Evolutionary conservation across 2,329 filamentous ascomycete genomes (phyloP).

Genomic region (Colletotrichum salicis): DNA sequence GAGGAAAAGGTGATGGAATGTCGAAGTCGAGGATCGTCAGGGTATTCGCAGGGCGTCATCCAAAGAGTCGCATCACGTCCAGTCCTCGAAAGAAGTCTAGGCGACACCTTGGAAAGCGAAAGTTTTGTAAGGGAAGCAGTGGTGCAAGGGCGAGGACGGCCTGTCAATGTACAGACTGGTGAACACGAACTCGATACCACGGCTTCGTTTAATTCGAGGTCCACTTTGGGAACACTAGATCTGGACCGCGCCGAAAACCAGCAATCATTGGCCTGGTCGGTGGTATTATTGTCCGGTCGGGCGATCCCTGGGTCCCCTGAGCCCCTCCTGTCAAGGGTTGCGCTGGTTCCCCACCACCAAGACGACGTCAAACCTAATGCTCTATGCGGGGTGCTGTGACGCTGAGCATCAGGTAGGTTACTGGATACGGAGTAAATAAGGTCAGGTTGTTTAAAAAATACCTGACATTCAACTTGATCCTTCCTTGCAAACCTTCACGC

Average conservation of each 20-base stretch:
- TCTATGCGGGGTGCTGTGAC: constrained; percentile 26
- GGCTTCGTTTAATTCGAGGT: constrained; percentile 32
- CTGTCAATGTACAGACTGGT: constrained; percentile 10
- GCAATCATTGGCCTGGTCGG: constrained; percentile 28
- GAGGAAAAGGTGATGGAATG: constrained; percentile 31
- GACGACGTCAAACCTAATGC: background rate
- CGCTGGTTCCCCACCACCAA: constrained; percentile 11
- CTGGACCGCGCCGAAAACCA: constrained; percentile 11
- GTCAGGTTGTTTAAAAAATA: background rate
- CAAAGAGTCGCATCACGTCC: constrained; percentile 29
- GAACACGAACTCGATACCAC: constrained; percentile 31
- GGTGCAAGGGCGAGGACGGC: constrained; percentile 24
- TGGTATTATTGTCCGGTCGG: constrained; percentile 27
- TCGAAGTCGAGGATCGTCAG: constrained; percentile 5
- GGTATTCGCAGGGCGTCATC: constrained; percentile 16
- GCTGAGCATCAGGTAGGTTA: background rate
- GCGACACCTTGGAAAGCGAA: constrained; percentile 14
- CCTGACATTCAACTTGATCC: background rate
- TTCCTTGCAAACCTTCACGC: background rate
- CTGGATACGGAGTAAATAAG: too few species aligned
- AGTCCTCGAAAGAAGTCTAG: background rate
- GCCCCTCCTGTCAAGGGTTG: constrained; percentile 7
- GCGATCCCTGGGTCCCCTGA: constrained; percentile 8
- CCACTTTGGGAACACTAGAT: constrained; percentile 29
- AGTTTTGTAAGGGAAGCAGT: background rate